A percentile compares a stretch with the other conserved stretches of the same genome.
phyloP scores from a whole-genome alignment of 495 filamentous ascomycete species.

The Glarea lozoyensis region DNA sequence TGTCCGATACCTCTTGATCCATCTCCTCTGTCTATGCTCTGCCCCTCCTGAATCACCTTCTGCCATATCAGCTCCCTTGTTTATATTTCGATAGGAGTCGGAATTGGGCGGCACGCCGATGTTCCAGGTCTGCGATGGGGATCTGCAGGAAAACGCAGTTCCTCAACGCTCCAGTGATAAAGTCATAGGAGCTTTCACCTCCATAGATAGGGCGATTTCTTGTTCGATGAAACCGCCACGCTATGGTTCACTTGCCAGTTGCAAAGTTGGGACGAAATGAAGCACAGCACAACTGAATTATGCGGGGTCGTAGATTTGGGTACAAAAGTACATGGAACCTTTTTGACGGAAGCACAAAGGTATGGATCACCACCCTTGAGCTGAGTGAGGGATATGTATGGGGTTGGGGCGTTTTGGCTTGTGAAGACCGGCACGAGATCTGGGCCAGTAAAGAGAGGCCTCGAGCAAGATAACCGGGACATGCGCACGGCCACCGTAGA shows the following conservation, averaged over 20 bases:
- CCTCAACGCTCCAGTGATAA: slow-evolving; percentile 4
- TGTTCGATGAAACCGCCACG: too few species aligned
- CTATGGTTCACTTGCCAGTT: too few species aligned
- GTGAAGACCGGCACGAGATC: too few species aligned
- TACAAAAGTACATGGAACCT: slow-evolving; percentile 2
- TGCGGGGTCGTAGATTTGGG: slow-evolving; percentile 14
- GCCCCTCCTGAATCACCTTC: slow-evolving; percentile 2
- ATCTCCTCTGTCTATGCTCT: slow-evolving; percentile 41
- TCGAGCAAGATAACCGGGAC: too few species aligned
- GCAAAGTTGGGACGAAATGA: too few species aligned
- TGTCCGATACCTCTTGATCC: slow-evolving; percentile 68
- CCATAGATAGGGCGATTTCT: slow-evolving; percentile 2
- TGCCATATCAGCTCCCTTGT: slow-evolving; percentile 15
- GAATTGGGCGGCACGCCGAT: slow-evolving; percentile 5
- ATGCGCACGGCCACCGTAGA: too few species aligned
- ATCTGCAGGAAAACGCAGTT: not conserved
- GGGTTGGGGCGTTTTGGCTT: too few species aligned
- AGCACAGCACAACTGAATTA: not conserved
- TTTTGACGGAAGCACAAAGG: too few species aligned
- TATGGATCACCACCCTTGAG: too few species aligned
- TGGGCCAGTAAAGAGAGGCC: too few species aligned
- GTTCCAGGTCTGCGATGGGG: slow-evolving; percentile 1
- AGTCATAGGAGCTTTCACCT: slow-evolving; percentile 1
- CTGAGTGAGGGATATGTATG: too few species aligned
- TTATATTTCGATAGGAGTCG: slow-evolving; percentile 2